Evolutionary conservation across 1,284 basidiomycete genomes (phyloP).

Genomic region (Tilletia indica): DNA sequence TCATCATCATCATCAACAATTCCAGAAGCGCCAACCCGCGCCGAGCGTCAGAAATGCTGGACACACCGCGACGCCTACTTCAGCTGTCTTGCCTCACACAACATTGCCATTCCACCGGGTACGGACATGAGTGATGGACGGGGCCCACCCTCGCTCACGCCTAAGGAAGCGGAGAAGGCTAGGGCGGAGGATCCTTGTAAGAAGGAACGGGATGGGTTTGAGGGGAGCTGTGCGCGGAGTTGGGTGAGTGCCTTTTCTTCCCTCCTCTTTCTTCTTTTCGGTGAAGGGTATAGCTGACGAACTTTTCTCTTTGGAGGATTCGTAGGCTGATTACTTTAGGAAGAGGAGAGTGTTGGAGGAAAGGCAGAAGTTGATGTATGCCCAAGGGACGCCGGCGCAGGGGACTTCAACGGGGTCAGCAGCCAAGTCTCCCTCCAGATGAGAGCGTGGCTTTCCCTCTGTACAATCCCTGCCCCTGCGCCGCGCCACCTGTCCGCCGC

Average conservation of each 20-base stretch:
- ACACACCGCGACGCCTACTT: conserved; percentile 49
- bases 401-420: neutral
- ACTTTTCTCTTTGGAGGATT: neutral
- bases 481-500: too few relatives aligned
- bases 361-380: conserved; percentile 49
- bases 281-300: too few relatives aligned
- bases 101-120: conserved; percentile 46
- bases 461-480: too few relatives aligned
- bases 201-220: conserved; percentile 38
- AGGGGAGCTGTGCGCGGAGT: conserved; percentile 48
- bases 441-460: neutral
- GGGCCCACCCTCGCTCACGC: conserved; percentile 38
- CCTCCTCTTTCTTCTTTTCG: too few relatives aligned
- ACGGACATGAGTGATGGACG: conserved; percentile 50
- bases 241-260: conserved; percentile 42
- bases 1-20: conserved; percentile 19
- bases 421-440: neutral
- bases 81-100: conserved; percentile 42
- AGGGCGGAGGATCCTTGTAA: conserved; percentile 39
- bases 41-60: conserved; percentile 51
- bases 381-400: conserved; percentile 19
- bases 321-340: conserved; percentile 55
- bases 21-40: conserved; percentile 32
- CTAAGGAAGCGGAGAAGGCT: conserved; percentile 29
- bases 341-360: conserved; percentile 53